phyloP scores from a whole-genome alignment of 75 land plant species.

The Cupressus sempervirens region DNA sequence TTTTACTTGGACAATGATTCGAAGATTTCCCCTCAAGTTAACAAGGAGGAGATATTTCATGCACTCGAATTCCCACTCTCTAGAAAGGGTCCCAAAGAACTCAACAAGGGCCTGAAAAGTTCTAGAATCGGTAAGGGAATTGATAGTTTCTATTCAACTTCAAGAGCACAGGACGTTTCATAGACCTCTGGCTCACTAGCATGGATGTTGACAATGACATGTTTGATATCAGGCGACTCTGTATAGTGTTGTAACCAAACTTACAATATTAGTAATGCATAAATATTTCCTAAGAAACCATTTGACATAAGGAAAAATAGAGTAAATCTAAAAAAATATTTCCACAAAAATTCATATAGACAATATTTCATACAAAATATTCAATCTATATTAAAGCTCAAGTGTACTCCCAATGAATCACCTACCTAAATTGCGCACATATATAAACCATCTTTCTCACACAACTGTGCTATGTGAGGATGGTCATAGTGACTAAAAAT shows the following conservation, averaged over 20 bases:
- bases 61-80: conserved; percentile 97
- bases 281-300: not conserved
- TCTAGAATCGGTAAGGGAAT: not conserved
- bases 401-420: no score
- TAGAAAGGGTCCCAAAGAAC: conserved; percentile 94
- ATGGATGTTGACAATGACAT: conserved; percentile 96
- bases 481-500: conserved; percentile 98
- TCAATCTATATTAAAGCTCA: no score
- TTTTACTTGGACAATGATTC: conserved; percentile 92
- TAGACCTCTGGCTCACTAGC: conserved; percentile 97
- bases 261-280: not conserved
- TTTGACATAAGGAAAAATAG: not conserved
- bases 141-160: not conserved
- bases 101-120: conserved; percentile 78
- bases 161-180: not conserved
- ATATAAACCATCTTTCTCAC: no score
- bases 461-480: conserved; percentile 91
- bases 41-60: conserved; percentile 96
- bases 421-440: no score
- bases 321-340: not conserved
- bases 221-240: conserved; percentile 89
- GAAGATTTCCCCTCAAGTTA: no score
- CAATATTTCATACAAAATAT: no score
- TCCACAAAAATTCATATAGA: not conserved
- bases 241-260: no score